Evolutionary conservation across 2,329 filamentous ascomycete genomes (phyloP), one percentile per base, ranked within the genome.

Genomic region (Daldinia sp.): DNA sequence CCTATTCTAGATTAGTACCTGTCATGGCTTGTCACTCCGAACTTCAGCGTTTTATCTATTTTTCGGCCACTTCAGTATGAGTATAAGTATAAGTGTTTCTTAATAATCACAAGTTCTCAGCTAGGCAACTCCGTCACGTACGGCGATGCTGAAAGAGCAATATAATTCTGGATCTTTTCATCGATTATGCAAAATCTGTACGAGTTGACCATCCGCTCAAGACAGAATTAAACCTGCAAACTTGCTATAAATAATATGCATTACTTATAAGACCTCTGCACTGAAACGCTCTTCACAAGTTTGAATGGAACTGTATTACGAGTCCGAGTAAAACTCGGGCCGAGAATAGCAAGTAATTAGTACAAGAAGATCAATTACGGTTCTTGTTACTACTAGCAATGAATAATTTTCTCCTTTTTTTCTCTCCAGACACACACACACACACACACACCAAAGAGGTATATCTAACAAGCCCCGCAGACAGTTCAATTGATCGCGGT

Each of bases 381-480:
- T 75, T 75, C 74, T 76, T 77, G 76, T 74, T 72, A 78, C 74
- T 78, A 78, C 68, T 73, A 74, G 73, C 65, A 73, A 77, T 73
- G 56, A 72, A 76, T 74, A 73, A 73, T 73, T 62, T 72, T 62
- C 70, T 64, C 68, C 72, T 9, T 65, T 70, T 69, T 72, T 69
- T 72, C 72, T 71, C 69, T 73, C 73, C 70, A 72, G 69, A 70
- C 69, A 74, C 73, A 72, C 73, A 72, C 51, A 74, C 73, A 70
- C 69, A 74, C 73, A 72, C 73, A 72, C 51, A 74, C 73, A 76
- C 72, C 72, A 64, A 74, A 77, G 72, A 78, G 75, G 73, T 76
- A 78, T 76, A 77, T 77, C 70, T 77, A 78, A 78, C 71, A 72
- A 74, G 73, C 71, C 70, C 71, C 64, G 57, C 48, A 68, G 71